A percentile compares a stretch with the other conserved stretches of the same genome.
Evolutionary conservation across 108 stramenopile species (phyloP).

Genomic region (Licmophora abbreviata): DNA sequence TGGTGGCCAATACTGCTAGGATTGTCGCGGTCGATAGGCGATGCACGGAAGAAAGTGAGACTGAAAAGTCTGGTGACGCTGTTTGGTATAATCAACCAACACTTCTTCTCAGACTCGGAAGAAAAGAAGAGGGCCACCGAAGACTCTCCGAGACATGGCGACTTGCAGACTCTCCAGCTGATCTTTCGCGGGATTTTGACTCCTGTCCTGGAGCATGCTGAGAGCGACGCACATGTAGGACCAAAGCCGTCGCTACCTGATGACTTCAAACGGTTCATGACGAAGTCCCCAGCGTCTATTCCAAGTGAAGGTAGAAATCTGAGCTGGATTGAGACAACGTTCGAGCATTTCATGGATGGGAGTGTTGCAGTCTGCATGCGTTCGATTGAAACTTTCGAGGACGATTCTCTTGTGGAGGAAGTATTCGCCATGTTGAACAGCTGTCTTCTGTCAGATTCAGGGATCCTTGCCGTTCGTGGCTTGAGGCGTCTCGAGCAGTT

Average conservation of each 20-base stretch:
- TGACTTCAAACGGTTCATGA: constrained; percentile 60
- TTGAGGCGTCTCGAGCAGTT: constrained; percentile 66
- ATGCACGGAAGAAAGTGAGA: constrained; percentile 57
- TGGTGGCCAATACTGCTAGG: constrained; percentile 98
- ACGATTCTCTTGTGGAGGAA: constrained; percentile 65
- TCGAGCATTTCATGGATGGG: constrained; percentile 74
- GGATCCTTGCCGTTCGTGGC: constrained; percentile 61
- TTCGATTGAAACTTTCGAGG: constrained; percentile 50
- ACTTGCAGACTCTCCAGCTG: constrained; percentile 70
- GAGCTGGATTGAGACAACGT: constrained; percentile 69
- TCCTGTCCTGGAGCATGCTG: constrained; percentile 78
- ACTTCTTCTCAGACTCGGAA: too few relatives aligned
- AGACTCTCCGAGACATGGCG: constrained; percentile 26
- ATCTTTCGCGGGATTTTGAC: constrained; percentile 74
- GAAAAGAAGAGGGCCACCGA: too few relatives aligned
- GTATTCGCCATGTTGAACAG: constrained; percentile 77
- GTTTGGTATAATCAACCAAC: constrained; percentile 46
- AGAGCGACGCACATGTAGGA: constrained; percentile 11
- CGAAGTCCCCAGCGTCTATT: constrained; percentile 2
- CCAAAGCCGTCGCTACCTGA: constrained; percentile 40
- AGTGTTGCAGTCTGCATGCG: constrained; percentile 60
- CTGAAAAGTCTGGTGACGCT: constrained; percentile 52
- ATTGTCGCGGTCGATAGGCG: constrained; percentile 77
- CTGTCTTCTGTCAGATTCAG: constrained; percentile 76
- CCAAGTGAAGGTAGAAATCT: constrained; percentile 4